Base-by-base conservation (phyloP, 2,329 filamentous ascomycete species). In the Neoascochyta sp. region DNA sequence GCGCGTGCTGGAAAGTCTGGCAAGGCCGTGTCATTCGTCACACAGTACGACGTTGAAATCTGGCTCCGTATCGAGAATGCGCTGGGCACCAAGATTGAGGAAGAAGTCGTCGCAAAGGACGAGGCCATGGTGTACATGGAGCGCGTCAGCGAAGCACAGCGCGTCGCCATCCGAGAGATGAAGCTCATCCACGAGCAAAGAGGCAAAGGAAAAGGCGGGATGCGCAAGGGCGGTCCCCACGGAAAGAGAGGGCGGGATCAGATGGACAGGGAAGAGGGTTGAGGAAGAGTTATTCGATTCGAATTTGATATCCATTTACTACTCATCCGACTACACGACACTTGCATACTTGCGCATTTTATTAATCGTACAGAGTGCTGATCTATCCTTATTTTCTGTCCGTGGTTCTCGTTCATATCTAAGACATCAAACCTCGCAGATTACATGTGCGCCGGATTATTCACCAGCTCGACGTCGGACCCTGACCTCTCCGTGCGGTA, bases 1-100 rank as follows among this genome's bases (percentile, higher is more conserved):
- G 88, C 88, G 0, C 78, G 88, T 63, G 88, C 88, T 0, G 88
- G 88, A 16, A 89, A 89, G 60, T 81, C 81, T 2, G 89, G 89
- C 27, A 76, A 86, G 23, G 87, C 88, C 7, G 75, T 95, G 25
- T 86, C 74, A 29, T 67, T 95, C 7, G 81, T 92, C 4, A 94
- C 86, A 0, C 88, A 95, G 62, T 94, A 93, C 47, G 88, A 94
- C 52, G 68, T 89, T 2, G 85, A 89, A 59, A 74, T 92, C 19
- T 93, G 78, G 64, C 67, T 82, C 52, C 72, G 87, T 12, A 94
- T 94, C 28, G 89, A 95, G 63, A 78, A 79, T 5, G 86, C 87
- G 0, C 68, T 95, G 9, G 85, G 84, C 9, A 84, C 83, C 67
- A 80, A 89, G 64, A 68, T 93, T 32, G 63, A 72, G 0, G 80